Conservation (phyloP, 225 moss, liverwort and hornwort species). For the Marchantia polymorpha region DNA sequence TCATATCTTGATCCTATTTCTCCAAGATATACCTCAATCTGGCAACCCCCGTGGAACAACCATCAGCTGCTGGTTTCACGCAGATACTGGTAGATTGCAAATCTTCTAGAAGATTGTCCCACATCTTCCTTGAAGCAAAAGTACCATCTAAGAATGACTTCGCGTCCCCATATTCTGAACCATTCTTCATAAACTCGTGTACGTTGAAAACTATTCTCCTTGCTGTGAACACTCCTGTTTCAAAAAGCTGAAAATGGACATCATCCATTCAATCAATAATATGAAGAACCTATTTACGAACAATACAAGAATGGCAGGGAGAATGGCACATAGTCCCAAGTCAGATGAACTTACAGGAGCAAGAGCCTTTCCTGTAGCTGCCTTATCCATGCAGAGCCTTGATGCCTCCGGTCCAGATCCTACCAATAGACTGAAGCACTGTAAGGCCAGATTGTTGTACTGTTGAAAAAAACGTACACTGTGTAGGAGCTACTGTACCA, state of each 20-base stretch:
- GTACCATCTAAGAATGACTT: constrained; percentile 24
- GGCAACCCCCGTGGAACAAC: constrained; percentile 97
- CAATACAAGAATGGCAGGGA: neutral
- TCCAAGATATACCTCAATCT: constrained; percentile 55
- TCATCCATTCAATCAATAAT: neutral
- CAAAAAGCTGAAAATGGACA: constrained; percentile 17
- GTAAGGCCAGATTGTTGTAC: neutral
- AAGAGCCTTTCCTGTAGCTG: constrained; percentile 75
- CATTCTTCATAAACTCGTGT: constrained; percentile 25
- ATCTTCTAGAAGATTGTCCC: constrained; percentile 52
- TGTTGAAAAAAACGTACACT: neutral
- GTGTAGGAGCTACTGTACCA: neutral
- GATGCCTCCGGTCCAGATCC: constrained; percentile 82
- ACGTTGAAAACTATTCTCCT: constrained; percentile 27
- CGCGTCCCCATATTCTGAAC: constrained; percentile 31
- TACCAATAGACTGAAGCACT: constrained; percentile 26
- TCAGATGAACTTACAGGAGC: constrained; percentile 44
- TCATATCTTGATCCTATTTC: neutral
- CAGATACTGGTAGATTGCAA: constrained; percentile 65
- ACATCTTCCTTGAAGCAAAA: constrained; percentile 35
- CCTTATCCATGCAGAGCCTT: constrained; percentile 85
- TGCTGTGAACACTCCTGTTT: constrained; percentile 35
- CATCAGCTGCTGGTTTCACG: constrained; percentile 88
- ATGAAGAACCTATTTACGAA: neutral
- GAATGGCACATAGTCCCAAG: neutral